Evolutionary conservation across 768 basidiomycete genomes (phyloP).

Genomic region (Porphyrellus cyaneotinctus): DNA sequence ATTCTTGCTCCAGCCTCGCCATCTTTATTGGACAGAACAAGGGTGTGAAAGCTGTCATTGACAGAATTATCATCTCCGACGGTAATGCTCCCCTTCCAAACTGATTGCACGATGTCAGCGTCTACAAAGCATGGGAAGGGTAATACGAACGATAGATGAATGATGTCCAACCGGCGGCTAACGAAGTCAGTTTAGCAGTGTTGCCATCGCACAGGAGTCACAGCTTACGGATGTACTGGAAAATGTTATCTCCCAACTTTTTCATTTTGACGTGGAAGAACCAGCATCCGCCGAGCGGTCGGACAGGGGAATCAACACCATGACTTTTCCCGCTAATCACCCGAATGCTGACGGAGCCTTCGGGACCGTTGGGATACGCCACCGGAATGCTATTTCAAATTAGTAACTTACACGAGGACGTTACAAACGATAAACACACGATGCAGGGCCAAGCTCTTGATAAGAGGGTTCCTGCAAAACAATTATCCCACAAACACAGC

Average conservation of each 20-base stretch:
- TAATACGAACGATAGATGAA: constrained; percentile 71
- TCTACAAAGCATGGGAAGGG: background rate
- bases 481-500: background rate
- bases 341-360: constrained; percentile 67
- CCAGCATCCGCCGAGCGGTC: constrained; percentile 92
- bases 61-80: constrained; percentile 50
- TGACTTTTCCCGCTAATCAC: constrained; percentile 90
- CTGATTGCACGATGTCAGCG: constrained; percentile 15
- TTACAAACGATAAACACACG: constrained; percentile 39
- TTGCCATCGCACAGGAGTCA: background rate
- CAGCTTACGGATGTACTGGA: constrained; percentile 76
- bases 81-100: constrained; percentile 50
- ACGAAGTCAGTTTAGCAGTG: background rate
- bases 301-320: constrained; percentile 82
- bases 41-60: constrained; percentile 67
- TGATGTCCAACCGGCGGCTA: constrained; percentile 83
- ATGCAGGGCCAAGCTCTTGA: constrained; percentile 68
- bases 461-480: constrained; percentile 64
- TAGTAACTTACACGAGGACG: background rate
- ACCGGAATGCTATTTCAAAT: constrained; percentile 55
- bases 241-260: constrained; percentile 55
- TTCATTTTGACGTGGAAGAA: constrained; percentile 78
- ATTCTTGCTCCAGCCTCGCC: constrained; percentile 68
- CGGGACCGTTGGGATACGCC: constrained; percentile 65
- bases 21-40: constrained; percentile 65